Evolutionary conservation across 768 basidiomycete species (phyloP).

Genomic region (Termitomyces sp.): DNA sequence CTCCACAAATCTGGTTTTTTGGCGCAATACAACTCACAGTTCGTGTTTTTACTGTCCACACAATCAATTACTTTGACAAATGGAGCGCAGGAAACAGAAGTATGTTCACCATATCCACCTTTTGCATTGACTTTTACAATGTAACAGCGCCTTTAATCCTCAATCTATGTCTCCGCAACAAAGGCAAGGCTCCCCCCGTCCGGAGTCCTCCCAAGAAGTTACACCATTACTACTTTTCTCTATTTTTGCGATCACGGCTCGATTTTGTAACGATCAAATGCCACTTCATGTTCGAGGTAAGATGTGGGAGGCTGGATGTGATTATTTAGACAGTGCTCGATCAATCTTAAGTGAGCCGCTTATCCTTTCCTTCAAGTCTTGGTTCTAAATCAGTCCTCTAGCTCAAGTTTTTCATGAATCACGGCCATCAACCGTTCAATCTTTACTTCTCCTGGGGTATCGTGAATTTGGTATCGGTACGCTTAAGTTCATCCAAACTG

Average conservation of each 20-base stretch:
- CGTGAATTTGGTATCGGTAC: conserved; percentile 78
- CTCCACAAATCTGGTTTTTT: conserved; percentile 71
- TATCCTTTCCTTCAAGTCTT: conserved; percentile 3
- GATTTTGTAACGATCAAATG: conserved; percentile 53
- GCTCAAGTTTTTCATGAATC: conserved; percentile 62
- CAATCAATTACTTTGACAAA: neutral
- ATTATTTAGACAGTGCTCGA: conserved; percentile 60
- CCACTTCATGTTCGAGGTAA: conserved; percentile 43
- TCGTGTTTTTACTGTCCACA: conserved; percentile 10
- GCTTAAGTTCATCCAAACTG: neutral
- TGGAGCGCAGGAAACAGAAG: conserved; percentile 14
- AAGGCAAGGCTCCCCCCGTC: conserved; percentile 29
- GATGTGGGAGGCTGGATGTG: conserved; percentile 67
- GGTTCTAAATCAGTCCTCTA: conserved; percentile 18
- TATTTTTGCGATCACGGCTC: conserved; percentile 78
- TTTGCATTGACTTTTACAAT: neutral
- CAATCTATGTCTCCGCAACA: conserved; percentile 24
- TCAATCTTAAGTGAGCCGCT: conserved; percentile 51
- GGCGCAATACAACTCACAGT: conserved; percentile 56
- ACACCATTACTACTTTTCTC: conserved; percentile 70
- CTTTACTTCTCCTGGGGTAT: conserved; percentile 73
- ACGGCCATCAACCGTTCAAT: conserved; percentile 73
- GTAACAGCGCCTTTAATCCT: conserved; percentile 1
- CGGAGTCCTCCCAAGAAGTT: conserved; percentile 56
- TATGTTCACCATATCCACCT: neutral